Percentiles rank a stretch among this genome's conserved stretches.
Conservation (phyloP, 139 green algal species). For the Coccomyxa sp. region DNA sequence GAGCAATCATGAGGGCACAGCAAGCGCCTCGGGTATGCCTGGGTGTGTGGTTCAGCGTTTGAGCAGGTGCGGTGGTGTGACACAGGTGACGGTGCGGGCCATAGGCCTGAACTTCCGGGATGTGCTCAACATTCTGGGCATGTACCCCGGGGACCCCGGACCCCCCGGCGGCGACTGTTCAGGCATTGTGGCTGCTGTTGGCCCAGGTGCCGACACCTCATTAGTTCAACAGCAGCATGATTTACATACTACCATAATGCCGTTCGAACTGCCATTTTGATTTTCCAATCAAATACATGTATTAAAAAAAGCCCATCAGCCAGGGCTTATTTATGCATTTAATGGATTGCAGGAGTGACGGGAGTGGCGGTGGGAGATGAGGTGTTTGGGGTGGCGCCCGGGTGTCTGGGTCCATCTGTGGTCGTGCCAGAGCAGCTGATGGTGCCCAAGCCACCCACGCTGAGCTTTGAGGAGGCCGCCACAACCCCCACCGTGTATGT, state of each 20-base stretch:
- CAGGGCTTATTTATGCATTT: no score
- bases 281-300: background rate
- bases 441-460: slow-evolving; percentile 45
- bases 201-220: slow-evolving; percentile 4
- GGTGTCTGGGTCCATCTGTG: slow-evolving; percentile 65
- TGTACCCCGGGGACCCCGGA: slow-evolving; percentile 87
- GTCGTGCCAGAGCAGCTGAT: slow-evolving; percentile 31
- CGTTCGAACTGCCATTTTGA: background rate
- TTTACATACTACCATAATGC: background rate
- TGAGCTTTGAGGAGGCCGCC: slow-evolving; percentile 57
- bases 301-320: background rate
- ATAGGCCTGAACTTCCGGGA: slow-evolving; percentile 83
- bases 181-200: slow-evolving; percentile 63
- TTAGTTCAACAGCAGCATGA: background rate
- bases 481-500: slow-evolving; percentile 66
- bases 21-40: no score
- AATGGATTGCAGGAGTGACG: background rate
- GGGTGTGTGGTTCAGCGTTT: background rate
- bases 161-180: slow-evolving; percentile 72
- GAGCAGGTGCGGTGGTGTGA: background rate
- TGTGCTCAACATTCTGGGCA: slow-evolving; percentile 63
- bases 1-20: no score
- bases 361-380: slow-evolving; percentile 37
- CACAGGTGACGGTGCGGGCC: slow-evolving; percentile 10
- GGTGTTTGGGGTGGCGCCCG: slow-evolving; percentile 75